Evolutionary conservation across 2,329 filamentous ascomycete species (phyloP).

Genomic region (Neofusicoccum parvum): DNA sequence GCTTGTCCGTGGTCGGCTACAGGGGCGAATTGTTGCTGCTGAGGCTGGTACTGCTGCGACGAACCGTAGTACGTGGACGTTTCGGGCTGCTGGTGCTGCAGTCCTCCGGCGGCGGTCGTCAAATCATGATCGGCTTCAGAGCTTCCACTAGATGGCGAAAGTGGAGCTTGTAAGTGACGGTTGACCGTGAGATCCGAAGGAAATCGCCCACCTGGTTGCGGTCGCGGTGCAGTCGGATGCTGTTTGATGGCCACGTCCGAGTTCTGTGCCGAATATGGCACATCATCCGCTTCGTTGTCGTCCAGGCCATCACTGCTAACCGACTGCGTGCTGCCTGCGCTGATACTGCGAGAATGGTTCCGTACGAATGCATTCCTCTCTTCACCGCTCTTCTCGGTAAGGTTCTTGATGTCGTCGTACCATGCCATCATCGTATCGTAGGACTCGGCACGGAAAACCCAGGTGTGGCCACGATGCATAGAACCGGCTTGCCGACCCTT

Average conservation of each 20-base stretch:
- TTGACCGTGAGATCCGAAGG: slow-evolving; percentile 90
- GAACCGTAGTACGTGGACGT: slow-evolving; percentile 24
- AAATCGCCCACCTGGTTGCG: slow-evolving; percentile 93
- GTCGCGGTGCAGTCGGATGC: slow-evolving; percentile 61
- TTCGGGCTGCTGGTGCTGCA: slow-evolving; percentile 42
- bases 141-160: slow-evolving; percentile 80
- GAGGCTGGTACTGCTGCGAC: not conserved
- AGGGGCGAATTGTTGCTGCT: slow-evolving; percentile 17
- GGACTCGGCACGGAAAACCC: slow-evolving; percentile 68
- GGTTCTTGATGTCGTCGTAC: slow-evolving; percentile 87
- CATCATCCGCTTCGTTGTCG: slow-evolving; percentile 56
- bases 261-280: slow-evolving; percentile 65
- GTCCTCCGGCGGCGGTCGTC: slow-evolving; percentile 60
- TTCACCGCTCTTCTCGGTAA: slow-evolving; percentile 87
- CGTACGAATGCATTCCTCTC: slow-evolving; percentile 87
- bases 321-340: slow-evolving; percentile 60
- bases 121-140: slow-evolving; percentile 66
- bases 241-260: slow-evolving; percentile 39
- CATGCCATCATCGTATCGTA: slow-evolving; percentile 97
- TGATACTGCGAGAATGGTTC: slow-evolving; percentile 76
- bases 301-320: slow-evolving; percentile 75
- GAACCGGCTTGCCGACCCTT: slow-evolving; percentile 92
- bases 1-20: slow-evolving; percentile 23
- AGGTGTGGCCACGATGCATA: slow-evolving; percentile 79
- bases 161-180: slow-evolving; percentile 77